Evolutionary conservation across 2,329 filamentous ascomycete species (phyloP).

Genomic region (Penicillium fuscoglaucum): DNA sequence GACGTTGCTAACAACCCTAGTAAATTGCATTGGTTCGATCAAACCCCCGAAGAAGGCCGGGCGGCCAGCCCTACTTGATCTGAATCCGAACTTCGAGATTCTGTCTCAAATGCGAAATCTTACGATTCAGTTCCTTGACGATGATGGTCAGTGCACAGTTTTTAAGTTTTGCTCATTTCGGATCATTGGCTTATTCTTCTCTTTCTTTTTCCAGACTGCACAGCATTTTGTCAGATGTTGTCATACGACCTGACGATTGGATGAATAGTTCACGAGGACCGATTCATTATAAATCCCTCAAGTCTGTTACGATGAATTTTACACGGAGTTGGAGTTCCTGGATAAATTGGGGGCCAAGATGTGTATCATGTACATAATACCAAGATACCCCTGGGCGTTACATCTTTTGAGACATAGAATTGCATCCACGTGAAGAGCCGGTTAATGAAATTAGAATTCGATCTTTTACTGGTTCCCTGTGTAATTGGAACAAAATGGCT

Average conservation of each 20-base stretch:
- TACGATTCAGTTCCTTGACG: conserved; percentile 42
- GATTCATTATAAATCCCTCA: neutral
- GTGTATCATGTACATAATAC: conserved; percentile 6
- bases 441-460: neutral
- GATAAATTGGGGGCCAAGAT: neutral
- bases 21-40: conserved; percentile 42
- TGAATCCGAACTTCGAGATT: conserved; percentile 44
- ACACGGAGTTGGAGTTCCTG: conserved; percentile 18
- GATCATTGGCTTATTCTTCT: conserved; percentile 13
- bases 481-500: neutral
- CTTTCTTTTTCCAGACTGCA: conserved; percentile 27
- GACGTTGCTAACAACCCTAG: conserved; percentile 22
- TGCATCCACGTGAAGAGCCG: too few species aligned
- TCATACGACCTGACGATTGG: conserved; percentile 28
- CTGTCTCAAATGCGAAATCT: conserved; percentile 42
- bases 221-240: conserved; percentile 34
- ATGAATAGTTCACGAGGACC: conserved; percentile 10
- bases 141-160: conserved; percentile 34
- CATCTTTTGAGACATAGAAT: neutral
- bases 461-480: neutral
- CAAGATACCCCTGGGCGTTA: conserved; percentile 7
- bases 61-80: conserved; percentile 38
- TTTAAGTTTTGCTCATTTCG: neutral
- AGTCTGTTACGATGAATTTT: conserved; percentile 8
- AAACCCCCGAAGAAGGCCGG: conserved; percentile 43